Percentiles rank a stretch among this genome's conserved stretches.
phyloP scores from a whole-genome alignment of 208 protist species.

The Leishmania turanica region DNA sequence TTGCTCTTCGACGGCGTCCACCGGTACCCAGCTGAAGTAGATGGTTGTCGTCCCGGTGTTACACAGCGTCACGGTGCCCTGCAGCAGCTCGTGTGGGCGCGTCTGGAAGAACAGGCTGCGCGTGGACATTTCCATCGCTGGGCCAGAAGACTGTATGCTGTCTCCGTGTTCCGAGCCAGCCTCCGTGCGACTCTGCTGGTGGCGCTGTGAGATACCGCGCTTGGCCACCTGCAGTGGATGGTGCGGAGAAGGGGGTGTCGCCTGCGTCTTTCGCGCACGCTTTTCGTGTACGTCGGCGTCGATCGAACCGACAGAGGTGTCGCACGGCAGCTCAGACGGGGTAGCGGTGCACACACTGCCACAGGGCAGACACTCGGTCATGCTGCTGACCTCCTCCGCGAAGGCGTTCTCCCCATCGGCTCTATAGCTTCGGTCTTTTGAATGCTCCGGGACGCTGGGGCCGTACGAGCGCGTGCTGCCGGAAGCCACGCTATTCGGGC shows the following conservation, averaged over 20 bases:
- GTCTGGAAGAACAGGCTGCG: conserved; percentile 57
- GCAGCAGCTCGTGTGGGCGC: conserved; percentile 52
- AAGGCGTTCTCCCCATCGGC: neutral
- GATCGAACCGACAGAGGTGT: neutral
- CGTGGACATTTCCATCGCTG: conserved; percentile 61
- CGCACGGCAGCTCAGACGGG: neutral
- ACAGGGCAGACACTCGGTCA: neutral
- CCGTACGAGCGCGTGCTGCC: neutral
- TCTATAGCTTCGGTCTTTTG: neutral
- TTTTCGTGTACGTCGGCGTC: neutral
- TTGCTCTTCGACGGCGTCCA: conserved; percentile 42
- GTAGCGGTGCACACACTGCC: conserved; percentile 6
- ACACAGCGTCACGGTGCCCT: conserved; percentile 49
- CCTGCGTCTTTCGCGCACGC: neutral
- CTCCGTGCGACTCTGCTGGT: neutral
- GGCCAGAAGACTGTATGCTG: conserved; percentile 14
- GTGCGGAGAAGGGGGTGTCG: conserved; percentile 1
- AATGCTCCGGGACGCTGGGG: neutral
- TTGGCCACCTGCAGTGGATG: conserved; percentile 23
- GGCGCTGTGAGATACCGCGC: neutral
- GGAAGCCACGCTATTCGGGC: neutral
- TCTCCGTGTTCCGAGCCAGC: conserved; percentile 4
- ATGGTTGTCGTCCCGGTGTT: conserved; percentile 77
- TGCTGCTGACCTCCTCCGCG: neutral
- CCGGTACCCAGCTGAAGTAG: conserved; percentile 79